These are phyloP conservation scores for Cystobasidium sp. DNA, from an alignment of 1,284 basidiomycete genomes.

Conservation along the genomic window DNA sequence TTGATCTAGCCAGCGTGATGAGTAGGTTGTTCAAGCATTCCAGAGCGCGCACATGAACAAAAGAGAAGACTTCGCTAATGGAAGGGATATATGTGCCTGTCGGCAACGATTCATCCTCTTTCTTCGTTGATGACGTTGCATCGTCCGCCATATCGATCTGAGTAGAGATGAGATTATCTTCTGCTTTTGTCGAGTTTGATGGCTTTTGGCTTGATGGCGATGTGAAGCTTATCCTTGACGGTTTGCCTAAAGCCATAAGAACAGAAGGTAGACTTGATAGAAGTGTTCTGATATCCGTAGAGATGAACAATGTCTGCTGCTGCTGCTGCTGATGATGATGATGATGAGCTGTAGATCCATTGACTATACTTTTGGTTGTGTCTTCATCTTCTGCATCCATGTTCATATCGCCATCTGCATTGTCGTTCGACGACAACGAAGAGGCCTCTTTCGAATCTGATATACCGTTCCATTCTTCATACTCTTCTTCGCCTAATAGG, in stretches of 20 bases:
- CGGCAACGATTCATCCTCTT: constrained; percentile 47
- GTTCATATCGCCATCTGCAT: background rate
- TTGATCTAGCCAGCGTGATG: constrained; percentile 64
- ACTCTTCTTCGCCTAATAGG: constrained; percentile 25
- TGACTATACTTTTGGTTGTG: constrained; percentile 41
- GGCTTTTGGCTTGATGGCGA: constrained; percentile 24
- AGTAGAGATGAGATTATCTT: constrained; percentile 44
- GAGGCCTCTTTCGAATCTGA: constrained; percentile 50
- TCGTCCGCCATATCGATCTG: background rate
- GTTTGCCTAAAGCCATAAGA: constrained; percentile 46
- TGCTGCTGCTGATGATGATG: background rate
- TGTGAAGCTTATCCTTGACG: constrained; percentile 43
- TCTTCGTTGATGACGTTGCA: background rate
- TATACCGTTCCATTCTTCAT: constrained; percentile 53
- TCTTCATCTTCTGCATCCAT: constrained; percentile 49
- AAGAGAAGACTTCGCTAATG: constrained; percentile 77
- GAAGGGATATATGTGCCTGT: constrained; percentile 64
- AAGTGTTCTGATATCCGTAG: constrained; percentile 7
- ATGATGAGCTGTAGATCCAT: background rate
- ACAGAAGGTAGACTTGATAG: constrained; percentile 43
- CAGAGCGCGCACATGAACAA: constrained; percentile 79
- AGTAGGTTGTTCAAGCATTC: constrained; percentile 91
- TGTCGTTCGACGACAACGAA: background rate
- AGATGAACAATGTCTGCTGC: constrained; percentile 10
- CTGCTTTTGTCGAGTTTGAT: background rate